Evolutionary conservation across 148 eudicot genomes (phyloP).

Genomic region (Agrostemma githago): DNA sequence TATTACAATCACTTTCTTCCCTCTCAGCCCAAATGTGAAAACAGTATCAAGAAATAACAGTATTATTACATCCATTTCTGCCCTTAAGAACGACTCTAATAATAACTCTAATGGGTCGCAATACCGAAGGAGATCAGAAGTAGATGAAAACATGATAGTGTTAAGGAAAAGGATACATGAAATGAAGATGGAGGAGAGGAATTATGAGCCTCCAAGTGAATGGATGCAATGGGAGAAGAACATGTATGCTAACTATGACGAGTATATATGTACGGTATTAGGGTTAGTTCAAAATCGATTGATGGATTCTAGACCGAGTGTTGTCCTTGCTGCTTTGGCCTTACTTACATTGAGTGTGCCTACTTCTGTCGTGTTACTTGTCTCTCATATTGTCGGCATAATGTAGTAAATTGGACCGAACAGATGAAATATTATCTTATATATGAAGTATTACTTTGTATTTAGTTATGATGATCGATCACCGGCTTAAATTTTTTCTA

Average conservation of each 20-base stretch:
- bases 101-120: slow-evolving; percentile 29
- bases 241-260: slow-evolving; percentile 32
- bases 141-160: slow-evolving; percentile 44
- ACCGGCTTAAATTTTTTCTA: too few species aligned
- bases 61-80: background rate
- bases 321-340: slow-evolving; percentile 35
- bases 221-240: slow-evolving; percentile 62
- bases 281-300: slow-evolving; percentile 37
- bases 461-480: too few species aligned
- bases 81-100: slow-evolving; percentile 19
- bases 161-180: slow-evolving; percentile 44
- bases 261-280: slow-evolving; percentile 28
- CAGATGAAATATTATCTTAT: too few species aligned
- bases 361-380: slow-evolving; percentile 28
- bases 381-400: slow-evolving; percentile 10
- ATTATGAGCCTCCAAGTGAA: slow-evolving; percentile 37
- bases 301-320: slow-evolving; percentile 39
- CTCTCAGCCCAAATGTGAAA: too few species aligned
- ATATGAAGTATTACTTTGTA: too few species aligned
- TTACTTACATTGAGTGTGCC: slow-evolving; percentile 37
- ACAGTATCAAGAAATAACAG: background rate
- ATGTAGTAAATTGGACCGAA: too few species aligned
- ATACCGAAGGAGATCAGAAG: slow-evolving; percentile 23
- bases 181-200: slow-evolving; percentile 38
- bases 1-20: background rate